Base-by-base conservation (phyloP, 495 filamentous ascomycete species). In the Hypoxylon fuscum region DNA sequence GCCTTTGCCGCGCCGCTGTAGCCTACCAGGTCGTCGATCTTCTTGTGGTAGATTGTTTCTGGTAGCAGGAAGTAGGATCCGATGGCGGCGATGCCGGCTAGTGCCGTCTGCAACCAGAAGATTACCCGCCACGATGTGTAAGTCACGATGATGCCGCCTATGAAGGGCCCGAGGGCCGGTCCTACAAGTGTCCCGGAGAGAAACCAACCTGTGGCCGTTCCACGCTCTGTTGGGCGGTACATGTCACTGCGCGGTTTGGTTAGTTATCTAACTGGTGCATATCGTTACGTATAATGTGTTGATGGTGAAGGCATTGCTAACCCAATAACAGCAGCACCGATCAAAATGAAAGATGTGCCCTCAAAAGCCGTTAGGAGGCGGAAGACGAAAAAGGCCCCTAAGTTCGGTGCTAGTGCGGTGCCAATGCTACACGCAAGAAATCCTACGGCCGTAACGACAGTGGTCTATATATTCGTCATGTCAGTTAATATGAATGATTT, bases 41-140 rank as follows among this genome's bases (percentile, higher is more conserved):
- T 79, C 67, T 80, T 81, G 55, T 83, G 77, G 49, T 86, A 82
- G 56, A 88, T 87, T 3, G 88, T 92, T 66, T 92, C 89, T 1
- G 88, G 89, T 31, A 89, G 79, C 31, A 90, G 75, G 59, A 87
- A 81, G 68, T 83, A 81, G n/a, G 88, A 81, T 0, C 85, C 79
- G 3, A 87, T n/a, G 3, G 79, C 74, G 9, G 82, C 85, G 9
- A 79, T 54, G 5, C 82, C 87, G 2, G 81, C 83, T 0, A 92
- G 76, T 0, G 81, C 87, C 8, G 86, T 81, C 66, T 91, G 87
- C 11, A 91, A 80, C 85, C 87, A 91, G 76, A 91, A 90, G 25
- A 91, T 87, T 31, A 81, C 81, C 23, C 88, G 73, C 89, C 89
- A 92, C 5, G 83, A 81, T 12, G 79, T 74, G 72, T 83, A 91